phyloP scores from a whole-genome alignment of 345 rosid species.

The Linum usitatissimum region DNA sequence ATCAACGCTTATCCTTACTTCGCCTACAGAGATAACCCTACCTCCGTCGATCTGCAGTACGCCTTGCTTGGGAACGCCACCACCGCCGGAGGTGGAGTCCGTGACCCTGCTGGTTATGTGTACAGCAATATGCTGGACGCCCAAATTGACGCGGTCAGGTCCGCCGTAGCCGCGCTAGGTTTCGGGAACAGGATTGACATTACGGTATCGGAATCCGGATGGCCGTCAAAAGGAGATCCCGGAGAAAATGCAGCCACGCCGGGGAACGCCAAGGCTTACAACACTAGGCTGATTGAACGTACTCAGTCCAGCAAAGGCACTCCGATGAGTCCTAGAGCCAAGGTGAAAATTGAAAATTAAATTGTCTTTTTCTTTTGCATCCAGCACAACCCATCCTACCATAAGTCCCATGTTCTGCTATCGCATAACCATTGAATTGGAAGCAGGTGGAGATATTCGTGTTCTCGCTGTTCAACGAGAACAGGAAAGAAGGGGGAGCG shows the following conservation, averaged over 20 bases:
- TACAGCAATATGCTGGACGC: slow-evolving; percentile 58
- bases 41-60: slow-evolving; percentile 34
- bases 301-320: slow-evolving; percentile 47
- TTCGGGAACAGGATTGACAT: slow-evolving; percentile 34
- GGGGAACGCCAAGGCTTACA: slow-evolving; percentile 41
- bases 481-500: slow-evolving; percentile 41
- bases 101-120: slow-evolving; percentile 40
- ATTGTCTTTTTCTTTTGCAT: too few relatives aligned
- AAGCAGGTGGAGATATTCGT: slow-evolving; percentile 30
- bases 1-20: slow-evolving; percentile 61
- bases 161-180: slow-evolving; percentile 44
- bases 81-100: slow-evolving; percentile 24
- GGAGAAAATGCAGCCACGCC: slow-evolving; percentile 37
- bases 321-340: slow-evolving; percentile 40
- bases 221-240: slow-evolving; percentile 50
- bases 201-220: slow-evolving; percentile 45
- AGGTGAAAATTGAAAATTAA: not conserved
- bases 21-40: slow-evolving; percentile 45
- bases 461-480: slow-evolving; percentile 59
- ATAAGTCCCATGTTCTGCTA: too few relatives aligned
- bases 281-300: slow-evolving; percentile 46
- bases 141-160: slow-evolving; percentile 46
- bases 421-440: too few relatives aligned
- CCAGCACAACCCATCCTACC: too few relatives aligned
- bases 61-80: slow-evolving; percentile 44